Percentiles rank a stretch among this genome's conserved stretches.
Evolutionary conservation across 2,329 filamentous ascomycete species (phyloP).

Genomic region (Onygena corvina): DNA sequence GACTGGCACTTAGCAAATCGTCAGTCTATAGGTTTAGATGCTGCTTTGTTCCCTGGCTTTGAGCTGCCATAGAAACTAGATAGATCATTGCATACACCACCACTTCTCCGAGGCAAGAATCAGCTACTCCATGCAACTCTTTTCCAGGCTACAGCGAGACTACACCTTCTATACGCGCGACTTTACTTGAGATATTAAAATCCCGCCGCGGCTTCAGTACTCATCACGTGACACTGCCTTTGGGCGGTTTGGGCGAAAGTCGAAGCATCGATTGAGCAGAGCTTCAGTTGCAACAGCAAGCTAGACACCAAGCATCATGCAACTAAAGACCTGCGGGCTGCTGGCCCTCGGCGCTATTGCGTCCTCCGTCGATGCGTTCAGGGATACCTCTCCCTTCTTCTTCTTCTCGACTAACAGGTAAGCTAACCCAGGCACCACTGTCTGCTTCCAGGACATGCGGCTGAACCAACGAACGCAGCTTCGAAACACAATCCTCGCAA

Average conservation of each 20-base stretch:
- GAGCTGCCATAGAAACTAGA: too few relatives aligned
- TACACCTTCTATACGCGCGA: too few relatives aligned
- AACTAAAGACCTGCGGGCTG: constrained; percentile 33
- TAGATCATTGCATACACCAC: too few relatives aligned
- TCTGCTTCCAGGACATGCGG: not conserved
- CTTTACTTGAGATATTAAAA: too few relatives aligned
- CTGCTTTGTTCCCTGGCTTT: too few relatives aligned
- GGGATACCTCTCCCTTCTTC: constrained; percentile 79
- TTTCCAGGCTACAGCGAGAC: too few relatives aligned
- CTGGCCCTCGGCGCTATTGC: constrained; percentile 39
- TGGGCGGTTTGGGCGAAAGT: not conserved
- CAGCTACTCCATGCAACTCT: too few relatives aligned
- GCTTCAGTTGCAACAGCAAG: not conserved
- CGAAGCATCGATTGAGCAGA: not conserved
- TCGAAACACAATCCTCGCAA: constrained; percentile 30
- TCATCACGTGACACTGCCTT: not conserved
- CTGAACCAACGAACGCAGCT: constrained; percentile 19
- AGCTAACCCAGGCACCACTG: constrained; percentile 22
- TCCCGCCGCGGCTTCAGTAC: too few relatives aligned
- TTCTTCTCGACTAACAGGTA: constrained; percentile 77
- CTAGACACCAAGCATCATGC: constrained; percentile 23
- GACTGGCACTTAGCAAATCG: too few relatives aligned
- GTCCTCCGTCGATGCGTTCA: constrained; percentile 57
- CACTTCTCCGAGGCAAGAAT: too few relatives aligned
- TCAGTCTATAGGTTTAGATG: too few relatives aligned